These are phyloP conservation scores for Hymenoscyphus occultus DNA, from an alignment of 2,329 filamentous ascomycete genomes.

Conservation along the genomic window DNA sequence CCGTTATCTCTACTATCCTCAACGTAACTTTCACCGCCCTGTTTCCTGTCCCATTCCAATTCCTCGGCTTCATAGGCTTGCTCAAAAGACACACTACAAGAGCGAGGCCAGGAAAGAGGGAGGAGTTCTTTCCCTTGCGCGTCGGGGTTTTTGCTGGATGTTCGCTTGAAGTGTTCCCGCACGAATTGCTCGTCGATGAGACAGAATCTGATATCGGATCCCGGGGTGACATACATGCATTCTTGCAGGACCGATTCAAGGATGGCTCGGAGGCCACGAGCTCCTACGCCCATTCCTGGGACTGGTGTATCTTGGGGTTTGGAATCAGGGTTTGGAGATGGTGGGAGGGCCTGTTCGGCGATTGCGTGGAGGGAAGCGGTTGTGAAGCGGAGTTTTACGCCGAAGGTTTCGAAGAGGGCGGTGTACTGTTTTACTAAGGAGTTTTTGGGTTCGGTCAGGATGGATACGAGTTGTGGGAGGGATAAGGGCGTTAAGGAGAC, in stretches of 20 bases:
- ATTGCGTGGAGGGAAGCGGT: slow-evolving; percentile 76
- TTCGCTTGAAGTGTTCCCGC: slow-evolving; percentile 8
- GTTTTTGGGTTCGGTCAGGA: slow-evolving; percentile 90
- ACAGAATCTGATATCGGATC: slow-evolving; percentile 61
- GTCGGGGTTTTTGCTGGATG: slow-evolving; percentile 35
- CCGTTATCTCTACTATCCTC: slow-evolving; percentile 26
- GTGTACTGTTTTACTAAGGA: slow-evolving; percentile 85
- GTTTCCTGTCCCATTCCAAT: slow-evolving; percentile 25
- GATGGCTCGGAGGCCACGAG: slow-evolving; percentile 73
- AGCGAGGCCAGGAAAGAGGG: slow-evolving; percentile 62
- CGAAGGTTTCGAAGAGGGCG: slow-evolving; percentile 74
- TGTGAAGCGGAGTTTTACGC: slow-evolving; percentile 77
- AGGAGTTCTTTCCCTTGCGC: slow-evolving; percentile 45
- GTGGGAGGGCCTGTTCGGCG: slow-evolving; percentile 49
- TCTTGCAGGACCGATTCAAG: slow-evolving; percentile 76
- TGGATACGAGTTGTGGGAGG: slow-evolving; percentile 68
- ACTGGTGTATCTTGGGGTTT: slow-evolving; percentile 45
- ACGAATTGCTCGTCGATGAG: slow-evolving; percentile 61
- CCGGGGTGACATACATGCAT: slow-evolving; percentile 76
- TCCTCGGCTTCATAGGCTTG: slow-evolving; percentile 65
- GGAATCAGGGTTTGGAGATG: background rate
- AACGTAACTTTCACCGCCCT: slow-evolving; percentile 26
- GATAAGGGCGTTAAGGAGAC: slow-evolving; percentile 78
- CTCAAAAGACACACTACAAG: slow-evolving; percentile 67
- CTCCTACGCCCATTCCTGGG: slow-evolving; percentile 70